Evolutionary conservation across 2,329 filamentous ascomycete genomes (phyloP).

Genomic region (Microcera coccophila): DNA sequence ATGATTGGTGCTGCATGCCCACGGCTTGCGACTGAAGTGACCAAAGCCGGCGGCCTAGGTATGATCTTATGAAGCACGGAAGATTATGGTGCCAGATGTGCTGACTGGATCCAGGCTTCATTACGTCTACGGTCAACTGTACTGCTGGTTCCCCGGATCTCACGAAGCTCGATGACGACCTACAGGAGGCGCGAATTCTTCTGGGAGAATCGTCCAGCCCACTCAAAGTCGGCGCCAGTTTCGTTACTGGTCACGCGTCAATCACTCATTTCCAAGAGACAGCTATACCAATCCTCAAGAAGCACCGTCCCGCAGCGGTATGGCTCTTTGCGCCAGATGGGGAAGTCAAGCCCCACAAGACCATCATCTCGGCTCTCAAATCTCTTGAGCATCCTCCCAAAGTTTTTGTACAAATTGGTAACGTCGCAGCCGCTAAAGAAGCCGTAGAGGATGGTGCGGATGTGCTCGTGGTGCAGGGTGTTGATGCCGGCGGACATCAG

Average conservation of each 20-base stretch:
- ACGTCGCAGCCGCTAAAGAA: constrained; percentile 50
- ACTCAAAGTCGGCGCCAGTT: constrained; percentile 53
- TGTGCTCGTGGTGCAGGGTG: constrained; percentile 59
- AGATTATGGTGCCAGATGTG: not conserved
- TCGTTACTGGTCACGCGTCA: constrained; percentile 53
- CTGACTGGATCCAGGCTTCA: constrained; percentile 27
- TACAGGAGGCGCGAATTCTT: constrained; percentile 28
- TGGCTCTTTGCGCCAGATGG: constrained; percentile 64
- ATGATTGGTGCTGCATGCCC: constrained; percentile 35
- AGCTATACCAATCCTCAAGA: constrained; percentile 48
- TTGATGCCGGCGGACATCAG: constrained; percentile 63
- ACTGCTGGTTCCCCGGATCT: constrained; percentile 29
- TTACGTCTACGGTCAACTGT: constrained; percentile 31
- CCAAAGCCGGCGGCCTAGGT: constrained; percentile 39
- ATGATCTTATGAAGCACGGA: constrained; percentile 3
- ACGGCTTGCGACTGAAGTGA: constrained; percentile 35
- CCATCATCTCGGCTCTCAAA: constrained; percentile 36
- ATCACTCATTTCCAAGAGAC: constrained; percentile 38
- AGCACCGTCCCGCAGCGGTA: constrained; percentile 54
- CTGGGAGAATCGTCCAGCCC: constrained; percentile 37
- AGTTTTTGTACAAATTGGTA: constrained; percentile 61
- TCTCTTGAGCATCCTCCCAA: constrained; percentile 33
- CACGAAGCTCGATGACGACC: constrained; percentile 30
- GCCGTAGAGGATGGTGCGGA: constrained; percentile 49
- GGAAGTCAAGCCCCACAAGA: constrained; percentile 35